Conservation (phyloP, 805 yeast species). For the Ogataea polymorpha region DNA sequence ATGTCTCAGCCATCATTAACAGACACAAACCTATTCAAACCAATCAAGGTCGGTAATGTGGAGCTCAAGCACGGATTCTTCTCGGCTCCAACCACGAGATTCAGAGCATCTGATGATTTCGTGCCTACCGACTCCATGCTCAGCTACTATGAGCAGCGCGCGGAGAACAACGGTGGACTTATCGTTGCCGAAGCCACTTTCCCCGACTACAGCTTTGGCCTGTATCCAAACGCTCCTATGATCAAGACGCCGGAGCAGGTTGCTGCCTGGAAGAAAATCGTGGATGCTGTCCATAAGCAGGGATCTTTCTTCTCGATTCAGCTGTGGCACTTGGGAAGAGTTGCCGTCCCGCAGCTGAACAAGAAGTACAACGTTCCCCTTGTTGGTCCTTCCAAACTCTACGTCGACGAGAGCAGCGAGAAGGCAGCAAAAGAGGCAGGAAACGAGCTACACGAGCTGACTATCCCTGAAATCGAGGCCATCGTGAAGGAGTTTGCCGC, state of each 20-base stretch:
- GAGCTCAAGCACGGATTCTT: no score
- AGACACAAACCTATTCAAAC: no score
- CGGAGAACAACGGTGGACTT: conserved; percentile 54
- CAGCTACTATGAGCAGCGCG: conserved; percentile 56
- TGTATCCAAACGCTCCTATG: conserved; percentile 50
- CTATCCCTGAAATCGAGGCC: conserved; percentile 39
- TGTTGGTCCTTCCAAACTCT: no score
- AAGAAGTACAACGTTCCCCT: no score
- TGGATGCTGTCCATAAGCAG: conserved; percentile 48
- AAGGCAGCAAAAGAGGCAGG: conserved; percentile 34
- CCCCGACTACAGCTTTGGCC: conserved; percentile 42
- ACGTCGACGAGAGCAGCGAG: no score
- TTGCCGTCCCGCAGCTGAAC: conserved; percentile 35
- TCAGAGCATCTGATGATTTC: no score
- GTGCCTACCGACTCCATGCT: no score
- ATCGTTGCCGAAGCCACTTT: conserved; percentile 60
- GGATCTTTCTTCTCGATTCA: conserved; percentile 46
- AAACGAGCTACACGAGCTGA: conserved; percentile 46
- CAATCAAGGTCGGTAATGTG: no score
- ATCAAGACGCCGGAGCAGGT: conserved; percentile 47
- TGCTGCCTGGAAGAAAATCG: conserved; percentile 47
- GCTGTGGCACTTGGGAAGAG: conserved; percentile 51
- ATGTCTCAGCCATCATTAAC: no score
- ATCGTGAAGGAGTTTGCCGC: conserved; percentile 38
- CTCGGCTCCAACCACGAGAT: no score